Percentiles rank a stretch among this genome's conserved stretches.
phyloP scores from a whole-genome alignment of 2,329 filamentous ascomycete genomes.

The Penicillium griseofulvum region DNA sequence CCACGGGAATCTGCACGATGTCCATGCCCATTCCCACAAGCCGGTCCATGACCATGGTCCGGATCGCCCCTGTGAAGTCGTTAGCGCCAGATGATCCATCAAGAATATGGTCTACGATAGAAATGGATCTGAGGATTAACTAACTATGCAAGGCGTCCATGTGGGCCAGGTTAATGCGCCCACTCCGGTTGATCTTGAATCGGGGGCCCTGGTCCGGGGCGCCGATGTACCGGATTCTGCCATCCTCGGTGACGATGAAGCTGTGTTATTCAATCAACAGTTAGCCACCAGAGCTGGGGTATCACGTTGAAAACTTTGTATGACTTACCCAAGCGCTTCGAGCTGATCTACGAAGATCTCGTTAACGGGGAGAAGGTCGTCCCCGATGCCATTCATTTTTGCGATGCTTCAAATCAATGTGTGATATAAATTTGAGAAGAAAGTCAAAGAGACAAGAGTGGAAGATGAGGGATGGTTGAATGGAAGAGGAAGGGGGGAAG shows the following conservation, averaged over 20 bases:
- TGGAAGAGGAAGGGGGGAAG: background rate
- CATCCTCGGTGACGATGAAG: slow-evolving; percentile 73
- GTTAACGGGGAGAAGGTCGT: slow-evolving; percentile 64
- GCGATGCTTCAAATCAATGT: background rate
- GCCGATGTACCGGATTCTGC: slow-evolving; percentile 69
- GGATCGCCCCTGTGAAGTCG: slow-evolving; percentile 48
- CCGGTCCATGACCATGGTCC: slow-evolving; percentile 60
- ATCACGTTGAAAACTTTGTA: background rate
- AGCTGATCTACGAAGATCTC: slow-evolving; percentile 65
- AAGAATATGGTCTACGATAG: background rate
- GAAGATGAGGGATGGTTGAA: background rate
- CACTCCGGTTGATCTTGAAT: slow-evolving; percentile 69
- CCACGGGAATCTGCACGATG: slow-evolving; percentile 61
- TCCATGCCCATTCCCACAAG: slow-evolving; percentile 61
- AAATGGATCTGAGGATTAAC: background rate
- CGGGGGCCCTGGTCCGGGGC: slow-evolving; percentile 69
- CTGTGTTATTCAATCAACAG: slow-evolving; percentile 42
- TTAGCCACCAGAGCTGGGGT: background rate
- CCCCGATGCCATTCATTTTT: slow-evolving; percentile 68
- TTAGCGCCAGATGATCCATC: background rate
- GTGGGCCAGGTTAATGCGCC: slow-evolving; percentile 74
- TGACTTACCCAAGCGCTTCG: slow-evolving; percentile 66
- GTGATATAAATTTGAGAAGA: background rate
- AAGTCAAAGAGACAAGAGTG: background rate
- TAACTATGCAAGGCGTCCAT: slow-evolving; percentile 71